phyloP scores from a whole-genome alignment of 345 rosid species.

The Firmiana major region DNA sequence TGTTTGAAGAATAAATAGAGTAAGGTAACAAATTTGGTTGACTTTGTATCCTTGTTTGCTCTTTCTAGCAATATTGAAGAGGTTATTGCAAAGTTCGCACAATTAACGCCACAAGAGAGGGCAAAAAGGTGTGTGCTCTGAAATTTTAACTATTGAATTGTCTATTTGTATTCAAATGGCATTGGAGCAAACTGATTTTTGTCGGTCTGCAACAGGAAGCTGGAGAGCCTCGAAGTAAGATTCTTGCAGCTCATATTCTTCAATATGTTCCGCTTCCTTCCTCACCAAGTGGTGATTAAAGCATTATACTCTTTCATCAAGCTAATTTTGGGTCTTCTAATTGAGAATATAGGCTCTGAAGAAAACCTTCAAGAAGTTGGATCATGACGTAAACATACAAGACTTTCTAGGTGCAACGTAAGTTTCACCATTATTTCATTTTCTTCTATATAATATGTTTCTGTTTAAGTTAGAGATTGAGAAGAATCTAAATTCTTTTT shows the following conservation, averaged over 20 bases:
- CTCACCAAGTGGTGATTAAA: conserved; percentile 4
- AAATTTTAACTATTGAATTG: not conserved
- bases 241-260: conserved; percentile 8
- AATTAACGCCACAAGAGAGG: conserved; percentile 84
- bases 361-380: conserved; percentile 91
- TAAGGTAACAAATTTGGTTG: not conserved
- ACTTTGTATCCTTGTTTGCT: not conserved
- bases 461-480: conserved; percentile 4
- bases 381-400: conserved; percentile 83
- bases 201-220: conserved; percentile 57
- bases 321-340: conserved; percentile 23
- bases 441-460: not conserved
- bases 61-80: conserved; percentile 62
- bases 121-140: conserved; percentile 55
- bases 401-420: conserved; percentile 80
- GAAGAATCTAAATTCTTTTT: conserved; percentile 26
- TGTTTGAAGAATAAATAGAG: not conserved
- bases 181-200: conserved; percentile 10
- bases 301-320: not conserved
- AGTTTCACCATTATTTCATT: conserved; percentile 12
- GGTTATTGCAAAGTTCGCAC: conserved; percentile 71
- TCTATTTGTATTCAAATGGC: conserved; percentile 19
- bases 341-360: conserved; percentile 58
- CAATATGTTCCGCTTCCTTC: conserved; percentile 12
- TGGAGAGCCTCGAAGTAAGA: conserved; percentile 94